Base-by-base conservation (phyloP, 495 filamentous ascomycete genomes). In the Aspergillus nidulans region DNA sequence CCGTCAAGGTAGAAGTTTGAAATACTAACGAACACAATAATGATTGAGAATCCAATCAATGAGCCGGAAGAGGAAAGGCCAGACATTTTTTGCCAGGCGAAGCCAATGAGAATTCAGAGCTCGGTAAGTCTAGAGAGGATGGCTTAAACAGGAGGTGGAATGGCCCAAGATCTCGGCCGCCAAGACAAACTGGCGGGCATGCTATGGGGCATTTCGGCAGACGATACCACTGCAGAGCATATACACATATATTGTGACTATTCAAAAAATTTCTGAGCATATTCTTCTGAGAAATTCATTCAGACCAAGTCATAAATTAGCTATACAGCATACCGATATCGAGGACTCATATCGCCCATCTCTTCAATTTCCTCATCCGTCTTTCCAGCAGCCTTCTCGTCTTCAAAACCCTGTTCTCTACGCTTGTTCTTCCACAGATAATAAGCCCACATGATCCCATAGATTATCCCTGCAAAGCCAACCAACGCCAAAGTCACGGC, bases 271-370 rank as follows among this genome's bases (percentile, higher is more conserved):
- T n/a, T n/a, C n/a, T n/a, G n/a, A n/a, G n/a, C n/a, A n/a, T n/a
- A n/a, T n/a, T n/a, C n/a, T n/a, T n/a, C n/a, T n/a, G n/a, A n/a
- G n/a, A n/a, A n/a, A n/a, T n/a, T n/a, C n/a, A n/a, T 16, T n/a
- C 21, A 49, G 10, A 23, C 16, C 39, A 16, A 12, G 9, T 34
- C 19, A 9, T 18, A 49, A 34, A 24, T 25, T 5, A 9, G 3
- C 76, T 59, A 85, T 21, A 71, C 77, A 32, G 76, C 83, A 63
- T 82, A 88, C 25, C 70, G 62, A 61, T 80, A 87, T 44, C 77
- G 74, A 16, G 85, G 85, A 53, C 77, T 86, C 20, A 82, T 80
- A 64, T 91, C 87, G 18, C 87, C 87, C 53, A 90, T 66, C 63
- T 88, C 85, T 19, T 77, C 78, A 16, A 90, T 76, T 56, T 87